Evolutionary conservation across 2,329 filamentous ascomycete species (phyloP), one percentile per base, ranked within the genome.

Genomic region (Mariannaea elegans): DNA sequence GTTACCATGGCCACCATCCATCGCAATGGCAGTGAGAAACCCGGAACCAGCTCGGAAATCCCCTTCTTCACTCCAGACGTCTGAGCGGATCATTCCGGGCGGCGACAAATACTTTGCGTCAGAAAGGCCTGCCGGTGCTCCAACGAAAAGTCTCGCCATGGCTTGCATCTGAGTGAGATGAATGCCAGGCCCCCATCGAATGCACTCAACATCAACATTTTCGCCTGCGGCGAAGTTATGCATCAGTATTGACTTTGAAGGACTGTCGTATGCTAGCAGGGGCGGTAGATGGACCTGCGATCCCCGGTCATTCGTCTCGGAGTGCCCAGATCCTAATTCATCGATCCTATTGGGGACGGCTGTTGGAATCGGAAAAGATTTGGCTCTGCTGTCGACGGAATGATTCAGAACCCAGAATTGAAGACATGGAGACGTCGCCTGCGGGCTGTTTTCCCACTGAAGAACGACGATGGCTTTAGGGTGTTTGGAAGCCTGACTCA

Each of bases 371-470:
- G 45, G 46, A 16, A 45, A 21, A 27, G 16, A 7, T 14, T 29
- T 9, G n/a, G 13, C 8, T 18, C 31, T 24, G 23, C 7, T 18
- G 21, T n/a, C 23, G 7, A 5, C 13, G 21, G 54, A 29, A 45
- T 8, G 32, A 46, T 56, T 29, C 8, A 56, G 13, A 12, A 31
- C 45, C 54, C 45, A 56, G 42, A 56, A 45, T 21, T 50, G 38
- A 7, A 34, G 18, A 9, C 4, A 12, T 7, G 44, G 53, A 21
- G 44, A 10, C 10, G 19, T 6, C 3, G 9, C 16, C 29, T 45
- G 19, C 3, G 21, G 4, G 19, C 13, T 21, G 9, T 9, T 23
- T 18, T 50, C 13, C 54, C 45, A 56, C 29, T 56, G 24, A n/a
- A 56, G 46, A n/a, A 56, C 10, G 6, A 56, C 38, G n/a, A 56